Percentiles rank a stretch among this genome's conserved stretches.
phyloP scores from a whole-genome alignment of 192 early-diverging fungal genomes.

The Cladochytrium replicatum region DNA sequence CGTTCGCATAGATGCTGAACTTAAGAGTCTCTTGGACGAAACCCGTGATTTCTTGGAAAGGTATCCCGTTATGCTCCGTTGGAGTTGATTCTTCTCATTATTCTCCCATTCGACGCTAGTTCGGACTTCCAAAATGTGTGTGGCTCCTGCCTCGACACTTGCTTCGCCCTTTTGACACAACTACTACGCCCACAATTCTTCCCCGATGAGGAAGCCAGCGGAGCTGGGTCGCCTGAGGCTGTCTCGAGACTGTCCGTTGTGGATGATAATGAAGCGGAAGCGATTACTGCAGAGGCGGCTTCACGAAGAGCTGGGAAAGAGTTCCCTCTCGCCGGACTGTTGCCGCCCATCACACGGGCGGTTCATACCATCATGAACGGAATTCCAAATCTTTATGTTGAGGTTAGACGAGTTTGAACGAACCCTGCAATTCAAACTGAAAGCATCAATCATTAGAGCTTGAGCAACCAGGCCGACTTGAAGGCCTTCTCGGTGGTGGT shows the following conservation, averaged over 20 bases:
- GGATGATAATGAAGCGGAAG: neutral
- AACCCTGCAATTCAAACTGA: neutral
- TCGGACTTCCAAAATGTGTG: slow-evolving; percentile 23
- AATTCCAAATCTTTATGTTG: slow-evolving; percentile 27
- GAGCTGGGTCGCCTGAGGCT: neutral
- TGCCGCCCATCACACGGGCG: slow-evolving; percentile 26
- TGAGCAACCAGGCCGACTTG: slow-evolving; percentile 24
- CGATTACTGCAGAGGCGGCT: neutral
- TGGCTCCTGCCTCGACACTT: slow-evolving; percentile 18
- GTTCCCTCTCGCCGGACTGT: slow-evolving; percentile 24
- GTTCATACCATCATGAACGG: slow-evolving; percentile 24
- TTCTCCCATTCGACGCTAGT: too few relatives aligned
- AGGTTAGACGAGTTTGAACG: slow-evolving; percentile 21
- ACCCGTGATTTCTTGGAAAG: slow-evolving; percentile 82
- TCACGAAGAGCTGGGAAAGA: slow-evolving; percentile 6
- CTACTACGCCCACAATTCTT: slow-evolving; percentile 19
- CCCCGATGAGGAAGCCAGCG: slow-evolving; percentile 4
- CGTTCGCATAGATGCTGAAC: slow-evolving; percentile 44
- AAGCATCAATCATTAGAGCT: slow-evolving; percentile 13
- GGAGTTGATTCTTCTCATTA: too few relatives aligned
- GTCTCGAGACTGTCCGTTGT: neutral
- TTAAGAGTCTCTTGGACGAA: slow-evolving; percentile 72
- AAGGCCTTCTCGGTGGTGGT: slow-evolving; percentile 32
- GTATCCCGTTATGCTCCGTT: too few relatives aligned
- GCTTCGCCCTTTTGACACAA: slow-evolving; percentile 22